Conservation (phyloP, 164 flowering plant genomes). For the Macadamia integrifolia region DNA sequence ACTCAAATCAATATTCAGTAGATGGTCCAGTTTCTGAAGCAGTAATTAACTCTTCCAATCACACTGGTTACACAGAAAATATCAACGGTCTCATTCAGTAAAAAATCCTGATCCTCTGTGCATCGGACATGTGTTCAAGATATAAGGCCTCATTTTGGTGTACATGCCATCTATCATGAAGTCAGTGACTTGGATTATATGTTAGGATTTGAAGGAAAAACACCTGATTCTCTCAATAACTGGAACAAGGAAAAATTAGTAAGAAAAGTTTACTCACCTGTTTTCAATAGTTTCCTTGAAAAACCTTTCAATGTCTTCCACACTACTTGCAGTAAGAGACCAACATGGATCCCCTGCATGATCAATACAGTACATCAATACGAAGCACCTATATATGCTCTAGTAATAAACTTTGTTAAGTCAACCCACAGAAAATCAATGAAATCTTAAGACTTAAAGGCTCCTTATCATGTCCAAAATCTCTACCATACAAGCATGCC, state of each 20-base stretch:
- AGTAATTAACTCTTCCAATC: no score
- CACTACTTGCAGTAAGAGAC: conserved; percentile 60
- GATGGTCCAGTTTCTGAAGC: no score
- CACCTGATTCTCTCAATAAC: background rate
- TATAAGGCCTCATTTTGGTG: no score
- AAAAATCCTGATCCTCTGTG: no score
- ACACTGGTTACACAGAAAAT: no score
- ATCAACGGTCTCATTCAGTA: no score
- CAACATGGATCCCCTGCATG: conserved; percentile 79
- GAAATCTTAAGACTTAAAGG: background rate
- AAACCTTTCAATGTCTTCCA: conserved; percentile 77
- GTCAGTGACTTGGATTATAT: no score
- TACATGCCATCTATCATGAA: no score
- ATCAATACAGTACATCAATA: conserved; percentile 2
- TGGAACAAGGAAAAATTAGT: background rate
- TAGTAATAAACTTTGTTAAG: background rate
- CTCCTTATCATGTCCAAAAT: background rate
- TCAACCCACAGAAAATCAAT: background rate
- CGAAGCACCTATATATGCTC: background rate
- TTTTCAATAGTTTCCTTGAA: conserved; percentile 84
- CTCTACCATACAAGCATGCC: background rate
- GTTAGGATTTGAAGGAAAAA: background rate
- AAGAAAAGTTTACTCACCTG: conserved; percentile 36
- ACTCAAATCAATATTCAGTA: no score
- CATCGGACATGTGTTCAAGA: no score